Percentiles rank a stretch among this genome's conserved stretches.
These are phyloP conservation scores for Dryas alaskensis DNA, from an alignment of 306 rosid genomes.

Conservation along the genomic window DNA sequence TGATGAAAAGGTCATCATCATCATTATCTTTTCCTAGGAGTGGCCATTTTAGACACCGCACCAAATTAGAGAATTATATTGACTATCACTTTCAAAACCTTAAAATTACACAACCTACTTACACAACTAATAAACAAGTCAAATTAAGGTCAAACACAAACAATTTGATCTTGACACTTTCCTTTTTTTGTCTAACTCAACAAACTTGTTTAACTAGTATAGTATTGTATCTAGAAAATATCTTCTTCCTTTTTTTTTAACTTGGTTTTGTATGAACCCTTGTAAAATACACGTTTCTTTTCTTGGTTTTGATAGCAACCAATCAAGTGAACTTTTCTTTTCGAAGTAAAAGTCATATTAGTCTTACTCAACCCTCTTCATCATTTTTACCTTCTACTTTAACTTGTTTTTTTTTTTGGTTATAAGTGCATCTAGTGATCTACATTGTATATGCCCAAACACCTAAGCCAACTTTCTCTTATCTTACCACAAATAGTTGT, in stretches of 20 bases:
- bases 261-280: too few relatives aligned
- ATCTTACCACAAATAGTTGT: neutral
- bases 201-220: too few relatives aligned
- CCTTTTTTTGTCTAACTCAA: too few relatives aligned
- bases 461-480: neutral
- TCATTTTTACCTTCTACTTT: neutral
- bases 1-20: neutral
- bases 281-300: too few relatives aligned
- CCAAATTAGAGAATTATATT: neutral
- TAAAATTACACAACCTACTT: neutral
- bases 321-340: too few relatives aligned
- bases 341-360: neutral
- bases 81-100: too few relatives aligned
- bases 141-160: neutral
- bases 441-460: neutral
- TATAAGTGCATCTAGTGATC: neutral
- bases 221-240: too few relatives aligned
- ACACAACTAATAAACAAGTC: neutral
- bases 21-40: slow-evolving; percentile 1
- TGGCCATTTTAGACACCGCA: neutral
- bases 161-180: neutral
- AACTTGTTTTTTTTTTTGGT: neutral
- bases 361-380: neutral
- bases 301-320: too few relatives aligned
- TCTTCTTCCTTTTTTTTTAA: neutral